These are phyloP conservation scores for Ogataea degrootiae DNA, from an alignment of 805 yeast species.

Conservation along the genomic window DNA sequence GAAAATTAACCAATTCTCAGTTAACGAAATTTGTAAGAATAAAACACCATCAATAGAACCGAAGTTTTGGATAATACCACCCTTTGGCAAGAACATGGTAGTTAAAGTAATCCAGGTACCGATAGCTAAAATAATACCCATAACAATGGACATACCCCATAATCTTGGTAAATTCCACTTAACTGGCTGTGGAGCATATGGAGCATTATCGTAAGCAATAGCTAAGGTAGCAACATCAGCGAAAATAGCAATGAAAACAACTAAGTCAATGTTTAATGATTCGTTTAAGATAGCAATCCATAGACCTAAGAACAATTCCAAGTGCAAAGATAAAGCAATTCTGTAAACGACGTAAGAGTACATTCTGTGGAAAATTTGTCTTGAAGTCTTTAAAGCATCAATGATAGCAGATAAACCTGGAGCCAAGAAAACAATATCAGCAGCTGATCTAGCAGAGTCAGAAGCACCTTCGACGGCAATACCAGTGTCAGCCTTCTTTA, in stretches of 20 bases:
- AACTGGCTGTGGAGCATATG: slow-evolving; percentile 82
- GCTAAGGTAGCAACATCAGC: slow-evolving; percentile 96
- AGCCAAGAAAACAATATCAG: slow-evolving; percentile 90
- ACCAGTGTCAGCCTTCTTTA: slow-evolving; percentile 92
- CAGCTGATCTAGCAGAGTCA: slow-evolving; percentile 93
- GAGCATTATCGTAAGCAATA: slow-evolving; percentile 68
- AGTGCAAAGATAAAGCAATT: slow-evolving; percentile 88
- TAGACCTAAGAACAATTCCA: slow-evolving; percentile 88
- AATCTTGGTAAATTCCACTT: slow-evolving; percentile 92
- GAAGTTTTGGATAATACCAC: slow-evolving; percentile 90
- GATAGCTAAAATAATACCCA: slow-evolving; percentile 75
- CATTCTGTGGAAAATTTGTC: slow-evolving; percentile 98
- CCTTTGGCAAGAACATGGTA: slow-evolving; percentile 77
- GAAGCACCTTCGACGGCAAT: slow-evolving; percentile 97
- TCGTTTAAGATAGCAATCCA: slow-evolving; percentile 90
- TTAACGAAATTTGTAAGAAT: slow-evolving; percentile 84
- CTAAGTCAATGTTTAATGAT: slow-evolving; percentile 78
- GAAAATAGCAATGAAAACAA: slow-evolving; percentile 92
- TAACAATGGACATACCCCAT: slow-evolving; percentile 87
- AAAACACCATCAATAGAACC: slow-evolving; percentile 86
- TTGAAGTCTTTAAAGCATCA: slow-evolving; percentile 87
- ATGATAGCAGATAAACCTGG: slow-evolving; percentile 92
- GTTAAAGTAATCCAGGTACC: slow-evolving; percentile 92
- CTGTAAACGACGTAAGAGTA: slow-evolving; percentile 95
- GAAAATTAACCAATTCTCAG: slow-evolving; percentile 94